Evolutionary conservation across 164 flowering plant species (phyloP), one percentile per base, ranked within the genome.

Genomic region (Hamamelis virginiana): DNA sequence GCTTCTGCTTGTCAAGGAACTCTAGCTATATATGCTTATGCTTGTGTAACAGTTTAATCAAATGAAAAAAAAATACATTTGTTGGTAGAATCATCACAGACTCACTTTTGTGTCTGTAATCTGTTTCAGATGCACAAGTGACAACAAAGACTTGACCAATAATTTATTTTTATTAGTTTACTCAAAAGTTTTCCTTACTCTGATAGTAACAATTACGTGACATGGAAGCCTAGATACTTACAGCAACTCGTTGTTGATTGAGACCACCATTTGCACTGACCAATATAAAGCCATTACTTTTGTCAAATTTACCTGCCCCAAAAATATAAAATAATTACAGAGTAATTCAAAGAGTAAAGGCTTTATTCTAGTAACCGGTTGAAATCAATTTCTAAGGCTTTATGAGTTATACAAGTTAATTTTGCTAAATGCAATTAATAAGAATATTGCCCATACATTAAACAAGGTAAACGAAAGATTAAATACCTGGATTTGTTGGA

Each of bases 251-350:
- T 74, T 96, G 99, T 80, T 96, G 98, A 78, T 96, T 96, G 66
- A 96, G 97, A 60, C 99, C 99, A 38, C 99, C 99, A 81, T 96
- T 96, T 65, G 99, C 99, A 76, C 97, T 96, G 65, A 96, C 86
- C 82, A 93, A 56, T 61, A 93, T 82, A 74, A 80, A 96, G 52
- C 98, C 96, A 73, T 72, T 90, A 67, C 67, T 83, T 68, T 68
- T 69, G 1, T 65, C 62, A 45, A 64, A 64, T 62, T 74, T 77
- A 52, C 79, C 98, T 90, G 87, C 60, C 21, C 19, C 76, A 73
- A n/a, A 23, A 65, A 64, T 9, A 55, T 1, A 44, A 57, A 50
- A 47, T 44, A 76, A 43, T 4, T 66, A 33, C 41, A 2, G 41
- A 2, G 41, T 33, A 33, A 33, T 33, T 33, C 41, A 33, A 25